Percentiles rank a stretch among this genome's conserved stretches.
Evolutionary conservation across 108 stramenopile genomes (phyloP).

Genomic region (Halocafeteria seosinensis): DNA sequence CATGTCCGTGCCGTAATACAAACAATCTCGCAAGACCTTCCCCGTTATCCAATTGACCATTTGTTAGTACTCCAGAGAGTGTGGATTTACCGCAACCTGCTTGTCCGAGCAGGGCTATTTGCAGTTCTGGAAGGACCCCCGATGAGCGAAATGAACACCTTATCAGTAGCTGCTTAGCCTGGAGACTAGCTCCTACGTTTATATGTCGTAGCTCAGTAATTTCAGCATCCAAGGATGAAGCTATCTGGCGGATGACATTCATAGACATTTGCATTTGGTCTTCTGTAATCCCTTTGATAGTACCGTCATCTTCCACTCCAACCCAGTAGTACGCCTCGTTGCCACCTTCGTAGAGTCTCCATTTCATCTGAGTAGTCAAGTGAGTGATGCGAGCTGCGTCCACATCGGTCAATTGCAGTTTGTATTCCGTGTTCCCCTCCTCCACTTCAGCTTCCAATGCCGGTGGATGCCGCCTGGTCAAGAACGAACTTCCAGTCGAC

Average conservation of each 20-base stretch:
- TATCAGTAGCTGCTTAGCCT: background rate
- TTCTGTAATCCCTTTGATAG: constrained; percentile 23
- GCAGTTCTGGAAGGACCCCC: background rate
- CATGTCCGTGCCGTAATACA: constrained; percentile 38
- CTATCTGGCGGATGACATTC: background rate
- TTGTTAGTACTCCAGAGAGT: constrained; percentile 35
- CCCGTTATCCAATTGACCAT: constrained; percentile 35
- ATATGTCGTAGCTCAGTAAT: background rate
- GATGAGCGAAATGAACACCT: background rate
- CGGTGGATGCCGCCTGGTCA: too few species aligned
- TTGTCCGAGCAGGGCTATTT: constrained; percentile 24
- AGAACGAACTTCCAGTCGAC: too few species aligned
- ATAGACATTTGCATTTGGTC: constrained; percentile 9
- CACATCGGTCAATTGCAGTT: constrained; percentile 20
- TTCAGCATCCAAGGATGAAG: background rate
- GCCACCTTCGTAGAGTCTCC: constrained; percentile 35
- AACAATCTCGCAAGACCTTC: constrained; percentile 35
- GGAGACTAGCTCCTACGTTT: background rate
- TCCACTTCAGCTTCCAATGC: constrained; percentile 39
- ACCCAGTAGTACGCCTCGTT: constrained; percentile 29
- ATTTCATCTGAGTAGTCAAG: constrained; percentile 36
- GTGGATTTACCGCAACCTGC: constrained; percentile 35
- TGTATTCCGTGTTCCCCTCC: constrained; percentile 41
- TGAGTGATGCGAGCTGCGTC: constrained; percentile 19
- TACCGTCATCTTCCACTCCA: constrained; percentile 23